phyloP scores from a whole-genome alignment of 2,329 filamentous ascomycete genomes.

The Diaporthe sp. region DNA sequence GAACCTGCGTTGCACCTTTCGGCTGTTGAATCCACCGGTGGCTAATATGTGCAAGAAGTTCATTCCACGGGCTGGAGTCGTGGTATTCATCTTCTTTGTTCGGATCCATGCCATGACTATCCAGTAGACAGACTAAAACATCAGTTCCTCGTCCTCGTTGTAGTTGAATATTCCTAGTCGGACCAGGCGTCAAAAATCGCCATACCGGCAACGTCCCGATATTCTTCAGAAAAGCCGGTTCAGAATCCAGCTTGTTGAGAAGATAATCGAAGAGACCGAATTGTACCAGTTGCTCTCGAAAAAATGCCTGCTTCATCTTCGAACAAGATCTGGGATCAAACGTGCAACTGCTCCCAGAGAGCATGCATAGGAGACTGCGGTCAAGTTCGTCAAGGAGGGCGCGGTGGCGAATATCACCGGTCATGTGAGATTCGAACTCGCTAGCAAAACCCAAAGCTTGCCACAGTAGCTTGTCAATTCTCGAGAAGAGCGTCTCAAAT shows the following conservation, averaged over 20 bases:
- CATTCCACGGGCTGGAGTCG: not conserved
- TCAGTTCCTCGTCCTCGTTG: not conserved
- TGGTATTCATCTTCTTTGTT: not conserved
- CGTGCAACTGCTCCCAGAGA: rapidly evolving
- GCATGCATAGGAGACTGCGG: not conserved
- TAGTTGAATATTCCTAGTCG: not conserved
- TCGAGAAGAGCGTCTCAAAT: too few relatives aligned
- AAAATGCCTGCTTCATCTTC: not conserved
- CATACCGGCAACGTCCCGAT: not conserved
- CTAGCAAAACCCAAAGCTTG: not conserved
- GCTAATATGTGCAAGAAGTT: not conserved
- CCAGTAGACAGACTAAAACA: not conserved
- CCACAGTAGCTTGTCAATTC: too few relatives aligned
- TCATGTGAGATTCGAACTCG: not conserved
- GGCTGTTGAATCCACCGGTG: not conserved
- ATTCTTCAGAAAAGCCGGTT: not conserved
- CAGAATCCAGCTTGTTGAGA: not conserved
- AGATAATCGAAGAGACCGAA: not conserved
- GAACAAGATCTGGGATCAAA: not conserved
- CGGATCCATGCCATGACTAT: not conserved
- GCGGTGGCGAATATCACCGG: not conserved
- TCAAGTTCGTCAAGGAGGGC: not conserved
- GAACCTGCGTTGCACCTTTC: not conserved
- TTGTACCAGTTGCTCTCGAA: not conserved
- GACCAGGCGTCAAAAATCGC: not conserved